Conservation (phyloP, 179 eudicot genomes). For the Beta lomatogona region DNA sequence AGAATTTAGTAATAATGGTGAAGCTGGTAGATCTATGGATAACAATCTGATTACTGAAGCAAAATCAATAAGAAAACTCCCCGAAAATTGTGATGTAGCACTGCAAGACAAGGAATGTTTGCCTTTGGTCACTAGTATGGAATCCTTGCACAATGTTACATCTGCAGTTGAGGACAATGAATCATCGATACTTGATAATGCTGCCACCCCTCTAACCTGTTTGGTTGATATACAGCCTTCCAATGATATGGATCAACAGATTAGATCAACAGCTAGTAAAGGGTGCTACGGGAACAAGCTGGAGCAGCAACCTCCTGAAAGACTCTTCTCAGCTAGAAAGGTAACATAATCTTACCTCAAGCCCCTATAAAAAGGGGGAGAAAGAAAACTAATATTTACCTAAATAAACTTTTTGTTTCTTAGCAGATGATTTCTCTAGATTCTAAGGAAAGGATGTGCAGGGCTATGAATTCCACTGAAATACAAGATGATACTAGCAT, state of each 20-base stretch:
- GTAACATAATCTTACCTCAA: constrained; percentile 27
- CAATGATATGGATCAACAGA: constrained; percentile 21
- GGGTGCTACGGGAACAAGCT: constrained; percentile 15
- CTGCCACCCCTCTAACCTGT: constrained; percentile 21
- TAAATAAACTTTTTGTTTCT: not conserved
- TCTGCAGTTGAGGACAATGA: constrained; percentile 27
- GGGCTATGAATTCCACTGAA: constrained; percentile 58
- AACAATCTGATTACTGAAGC: not conserved
- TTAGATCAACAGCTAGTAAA: constrained; percentile 26
- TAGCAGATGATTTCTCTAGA: constrained; percentile 77
- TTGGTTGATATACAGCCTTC: constrained; percentile 17
- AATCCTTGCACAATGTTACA: constrained; percentile 24
- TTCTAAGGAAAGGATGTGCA: constrained; percentile 68
- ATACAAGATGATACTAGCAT: constrained; percentile 29
- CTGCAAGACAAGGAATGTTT: constrained; percentile 3
- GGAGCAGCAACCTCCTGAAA: constrained; percentile 57
- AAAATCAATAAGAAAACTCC: not conserved
- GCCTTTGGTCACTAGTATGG: constrained; percentile 25
- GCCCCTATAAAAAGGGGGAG: not conserved
- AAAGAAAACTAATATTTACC: not conserved
- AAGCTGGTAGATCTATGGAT: not conserved
- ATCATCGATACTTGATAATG: constrained; percentile 13
- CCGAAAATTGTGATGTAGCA: not conserved
- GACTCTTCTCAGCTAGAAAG: constrained; percentile 77
- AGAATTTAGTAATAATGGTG: not conserved